Percentiles rank a stretch among this genome's conserved stretches.
Evolutionary conservation across 352 stramenopile species (phyloP).

Genomic region (Phytophthora multivora): DNA sequence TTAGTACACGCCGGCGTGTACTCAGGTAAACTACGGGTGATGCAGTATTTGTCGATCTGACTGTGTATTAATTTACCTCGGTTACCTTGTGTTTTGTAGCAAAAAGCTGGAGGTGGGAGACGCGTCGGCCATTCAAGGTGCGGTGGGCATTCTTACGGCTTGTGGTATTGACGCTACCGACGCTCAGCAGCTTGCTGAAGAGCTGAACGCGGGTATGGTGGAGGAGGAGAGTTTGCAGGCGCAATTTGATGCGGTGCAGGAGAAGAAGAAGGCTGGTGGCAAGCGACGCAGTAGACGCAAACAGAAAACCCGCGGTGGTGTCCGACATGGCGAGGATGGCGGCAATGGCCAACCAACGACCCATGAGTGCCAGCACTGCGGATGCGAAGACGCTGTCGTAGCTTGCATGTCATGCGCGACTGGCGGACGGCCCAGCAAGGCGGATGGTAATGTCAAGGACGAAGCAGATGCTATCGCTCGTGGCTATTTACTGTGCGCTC

Average conservation of each 20-base stretch:
- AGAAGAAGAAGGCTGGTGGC: slow-evolving; percentile 45
- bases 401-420: slow-evolving; percentile 68
- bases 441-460: slow-evolving; percentile 43
- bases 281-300: slow-evolving; percentile 62
- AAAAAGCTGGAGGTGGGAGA: slow-evolving; percentile 85
- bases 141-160: slow-evolving; percentile 68
- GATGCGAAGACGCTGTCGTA: slow-evolving; percentile 60
- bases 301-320: slow-evolving; percentile 51
- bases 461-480: slow-evolving; percentile 60
- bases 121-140: slow-evolving; percentile 61
- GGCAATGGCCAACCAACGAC: slow-evolving; percentile 3
- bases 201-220: slow-evolving; percentile 52
- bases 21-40: slow-evolving; percentile 42
- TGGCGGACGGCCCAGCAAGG: slow-evolving; percentile 25
- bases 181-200: slow-evolving; percentile 64
- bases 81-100: slow-evolving; percentile 22
- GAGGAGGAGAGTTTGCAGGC: slow-evolving; percentile 43
- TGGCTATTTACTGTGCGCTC: slow-evolving; percentile 69
- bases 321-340: slow-evolving; percentile 11
- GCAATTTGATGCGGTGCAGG: slow-evolving; percentile 32
- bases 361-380: slow-evolving; percentile 75
- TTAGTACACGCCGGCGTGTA: slow-evolving; percentile 70
- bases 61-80: not conserved
- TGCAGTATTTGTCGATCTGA: not conserved
- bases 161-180: slow-evolving; percentile 61